Evolutionary conservation across 495 filamentous ascomycete genomes (phyloP).

Genomic region (Daldinia grandis): DNA sequence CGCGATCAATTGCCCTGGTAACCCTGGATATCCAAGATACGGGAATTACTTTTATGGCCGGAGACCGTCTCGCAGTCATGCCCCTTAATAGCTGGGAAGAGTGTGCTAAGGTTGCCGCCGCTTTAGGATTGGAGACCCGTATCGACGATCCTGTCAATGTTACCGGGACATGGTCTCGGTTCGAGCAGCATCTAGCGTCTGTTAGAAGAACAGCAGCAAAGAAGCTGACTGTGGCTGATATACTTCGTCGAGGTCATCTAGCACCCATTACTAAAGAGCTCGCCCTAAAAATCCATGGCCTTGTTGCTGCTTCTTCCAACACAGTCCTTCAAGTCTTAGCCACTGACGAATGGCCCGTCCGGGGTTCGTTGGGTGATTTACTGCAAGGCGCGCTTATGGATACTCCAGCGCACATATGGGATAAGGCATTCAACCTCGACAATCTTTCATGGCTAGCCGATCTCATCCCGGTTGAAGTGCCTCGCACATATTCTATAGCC

Average conservation of each 20-base stretch:
- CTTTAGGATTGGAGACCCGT: constrained; percentile 52
- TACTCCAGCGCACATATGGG: constrained; percentile 57
- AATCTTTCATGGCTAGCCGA: constrained; percentile 57
- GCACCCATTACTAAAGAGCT: constrained; percentile 60
- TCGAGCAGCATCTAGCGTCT: constrained; percentile 55
- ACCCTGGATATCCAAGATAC: constrained; percentile 57
- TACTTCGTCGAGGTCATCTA: constrained; percentile 58
- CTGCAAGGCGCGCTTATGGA: constrained; percentile 55
- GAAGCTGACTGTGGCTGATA: constrained; percentile 56
- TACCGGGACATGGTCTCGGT: constrained; percentile 53
- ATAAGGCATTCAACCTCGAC: constrained; percentile 54
- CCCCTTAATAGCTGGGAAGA: constrained; percentile 59
- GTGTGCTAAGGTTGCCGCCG: constrained; percentile 57
- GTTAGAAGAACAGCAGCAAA: constrained; percentile 43
- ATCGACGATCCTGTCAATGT: constrained; percentile 49
- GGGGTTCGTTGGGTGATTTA: constrained; percentile 57
- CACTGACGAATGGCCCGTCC: constrained; percentile 59
- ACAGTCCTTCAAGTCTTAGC: constrained; percentile 58
- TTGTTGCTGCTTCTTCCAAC: constrained; percentile 57
- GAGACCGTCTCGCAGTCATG: constrained; percentile 60
- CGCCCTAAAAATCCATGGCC: constrained; percentile 51
- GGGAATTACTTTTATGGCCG: constrained; percentile 59
- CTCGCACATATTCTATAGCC: constrained; percentile 61
- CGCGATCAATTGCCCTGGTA: constrained; percentile 55
- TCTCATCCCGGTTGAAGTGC: constrained; percentile 57